Base-by-base conservation (phyloP, 768 basidiomycete species). In the Kwoniella dejecticola region DNA sequence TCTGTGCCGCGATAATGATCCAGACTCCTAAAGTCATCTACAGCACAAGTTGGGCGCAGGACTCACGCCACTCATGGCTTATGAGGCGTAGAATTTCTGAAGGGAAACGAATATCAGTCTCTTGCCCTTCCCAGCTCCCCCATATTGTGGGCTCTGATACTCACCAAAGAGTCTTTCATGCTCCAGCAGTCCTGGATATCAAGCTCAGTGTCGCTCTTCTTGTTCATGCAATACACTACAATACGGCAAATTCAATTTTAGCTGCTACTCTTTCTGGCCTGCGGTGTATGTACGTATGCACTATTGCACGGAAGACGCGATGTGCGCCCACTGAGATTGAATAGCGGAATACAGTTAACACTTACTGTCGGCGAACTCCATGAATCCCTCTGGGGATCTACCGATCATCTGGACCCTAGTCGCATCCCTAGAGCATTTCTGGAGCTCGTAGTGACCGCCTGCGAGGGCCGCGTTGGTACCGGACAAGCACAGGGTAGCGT, bases 161-260 rank as follows among this genome's bases (percentile, higher is more conserved):
- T 54, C 23, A 54, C 52, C 21, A 54, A 24, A 24, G 21, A n/a
- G 6, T 41, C 21, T 27, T 41, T 29, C 52, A 54, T 54, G 12
- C 26, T 41, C 23, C 13, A 56, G 24, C 55, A 56, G 31, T 23
- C 46, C 31, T 56, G 55, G 12, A 56, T 36, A 19, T 56, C 55
- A 10, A 56, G 12, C 11, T 46, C 30, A 19, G 42, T 7, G 19
- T 46, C 31, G 7, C 41, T 45, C 44, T 45, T 46, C 55, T 56
- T 56, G 55, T 56, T 41, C 13, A 56, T 15, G 21, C 55, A 56
- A 41, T 56, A 4, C 3, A 44, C 55, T n/a, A n/a, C n/a, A n/a
- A n/a, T n/a, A n/a, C n/a, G n/a, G n/a, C n/a, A n/a, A n/a, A n/a
- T n/a, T n/a, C n/a, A n/a, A n/a, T n/a, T n/a, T n/a, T n/a, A n/a